These are phyloP conservation scores for Gliomastix tumulicola DNA, from an alignment of 2,329 filamentous ascomycete genomes.

Conservation along the genomic window DNA sequence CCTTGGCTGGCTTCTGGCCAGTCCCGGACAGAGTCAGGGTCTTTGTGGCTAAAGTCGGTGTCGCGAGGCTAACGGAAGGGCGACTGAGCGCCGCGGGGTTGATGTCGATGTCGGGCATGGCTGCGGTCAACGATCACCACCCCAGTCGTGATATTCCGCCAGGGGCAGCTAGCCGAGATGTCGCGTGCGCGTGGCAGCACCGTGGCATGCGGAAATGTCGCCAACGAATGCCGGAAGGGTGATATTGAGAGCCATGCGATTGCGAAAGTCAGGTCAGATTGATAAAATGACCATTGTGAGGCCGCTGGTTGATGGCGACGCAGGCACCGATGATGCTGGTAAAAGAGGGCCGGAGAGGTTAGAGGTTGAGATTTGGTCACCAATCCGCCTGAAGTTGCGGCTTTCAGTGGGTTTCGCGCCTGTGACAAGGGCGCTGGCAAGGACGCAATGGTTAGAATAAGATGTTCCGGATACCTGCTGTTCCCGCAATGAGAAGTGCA, in stretches of 20 bases:
- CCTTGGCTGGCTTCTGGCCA: conserved; percentile 46
- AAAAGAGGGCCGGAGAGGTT: conserved; percentile 13
- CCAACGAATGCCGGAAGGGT: conserved; percentile 36
- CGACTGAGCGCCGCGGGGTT: conserved; percentile 63
- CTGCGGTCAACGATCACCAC: too few species aligned
- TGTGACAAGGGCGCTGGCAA: too few species aligned
- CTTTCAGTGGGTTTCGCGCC: too few species aligned
- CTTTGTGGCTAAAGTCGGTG: conserved; percentile 51
- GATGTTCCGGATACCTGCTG: too few species aligned
- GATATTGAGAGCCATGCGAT: conserved; percentile 31
- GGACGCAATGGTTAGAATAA: too few species aligned
- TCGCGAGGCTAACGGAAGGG: conserved; percentile 49
- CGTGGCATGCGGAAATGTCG: conserved; percentile 27
- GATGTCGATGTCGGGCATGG: conserved; percentile 66
- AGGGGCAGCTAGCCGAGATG: too few species aligned
- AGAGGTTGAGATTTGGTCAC: not conserved
- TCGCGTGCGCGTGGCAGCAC: too few species aligned
- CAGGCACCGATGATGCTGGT: not conserved
- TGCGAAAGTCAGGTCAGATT: conserved; percentile 24
- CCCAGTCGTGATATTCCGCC: too few species aligned
- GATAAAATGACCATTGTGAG: conserved; percentile 38
- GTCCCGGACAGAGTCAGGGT: conserved; percentile 46
- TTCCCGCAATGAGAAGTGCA: too few species aligned
- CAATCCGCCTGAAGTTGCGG: too few species aligned
- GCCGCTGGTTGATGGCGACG: conserved; percentile 29